phyloP scores from a whole-genome alignment of 805 yeast genomes.

The Lipomyces spencermartinsiae region DNA sequence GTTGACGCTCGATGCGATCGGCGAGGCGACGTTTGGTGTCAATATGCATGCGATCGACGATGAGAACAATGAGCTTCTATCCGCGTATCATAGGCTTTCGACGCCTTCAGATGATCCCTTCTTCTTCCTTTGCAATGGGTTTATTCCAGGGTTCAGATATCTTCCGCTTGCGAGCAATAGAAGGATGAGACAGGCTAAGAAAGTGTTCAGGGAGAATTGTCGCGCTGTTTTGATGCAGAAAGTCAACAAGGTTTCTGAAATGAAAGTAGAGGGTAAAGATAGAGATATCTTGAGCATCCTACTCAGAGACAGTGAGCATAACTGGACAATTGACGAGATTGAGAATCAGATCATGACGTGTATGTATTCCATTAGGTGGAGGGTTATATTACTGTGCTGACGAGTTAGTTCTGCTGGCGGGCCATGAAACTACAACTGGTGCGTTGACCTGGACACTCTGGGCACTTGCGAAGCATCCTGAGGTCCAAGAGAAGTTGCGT shows the following conservation, averaged over 20 bases:
- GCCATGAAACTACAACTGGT: slow-evolving; percentile 36
- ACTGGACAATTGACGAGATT: slow-evolving; percentile 32
- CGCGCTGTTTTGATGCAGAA: slow-evolving; percentile 17
- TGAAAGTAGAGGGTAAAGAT: slow-evolving; percentile 25
- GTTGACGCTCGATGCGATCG: slow-evolving; percentile 32
- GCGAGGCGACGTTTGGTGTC: slow-evolving; percentile 32
- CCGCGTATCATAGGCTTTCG: slow-evolving; percentile 24
- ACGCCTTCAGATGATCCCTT: slow-evolving; percentile 23
- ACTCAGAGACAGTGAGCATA: slow-evolving; percentile 21
- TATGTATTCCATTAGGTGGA: slow-evolving; percentile 5
- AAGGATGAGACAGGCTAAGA: slow-evolving; percentile 20
- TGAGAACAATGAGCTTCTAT: slow-evolving; percentile 29
- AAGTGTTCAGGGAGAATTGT: slow-evolving; percentile 18
- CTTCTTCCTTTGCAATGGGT: slow-evolving; percentile 19
- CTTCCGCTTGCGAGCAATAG: slow-evolving; percentile 26
- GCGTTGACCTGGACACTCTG: slow-evolving; percentile 25
- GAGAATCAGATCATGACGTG: slow-evolving; percentile 34
- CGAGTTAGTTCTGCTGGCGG: slow-evolving; percentile 28
- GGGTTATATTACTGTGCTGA: not conserved
- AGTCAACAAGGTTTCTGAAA: slow-evolving; percentile 19
- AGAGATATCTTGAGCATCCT: slow-evolving; percentile 30
- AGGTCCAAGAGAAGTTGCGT: slow-evolving; percentile 29
- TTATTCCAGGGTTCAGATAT: slow-evolving; percentile 30
- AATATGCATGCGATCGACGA: slow-evolving; percentile 28
- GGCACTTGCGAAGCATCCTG: slow-evolving; percentile 21